Evolutionary conservation across 1,284 basidiomycete genomes (phyloP).

Genomic region (Boletellus deceptivus): DNA sequence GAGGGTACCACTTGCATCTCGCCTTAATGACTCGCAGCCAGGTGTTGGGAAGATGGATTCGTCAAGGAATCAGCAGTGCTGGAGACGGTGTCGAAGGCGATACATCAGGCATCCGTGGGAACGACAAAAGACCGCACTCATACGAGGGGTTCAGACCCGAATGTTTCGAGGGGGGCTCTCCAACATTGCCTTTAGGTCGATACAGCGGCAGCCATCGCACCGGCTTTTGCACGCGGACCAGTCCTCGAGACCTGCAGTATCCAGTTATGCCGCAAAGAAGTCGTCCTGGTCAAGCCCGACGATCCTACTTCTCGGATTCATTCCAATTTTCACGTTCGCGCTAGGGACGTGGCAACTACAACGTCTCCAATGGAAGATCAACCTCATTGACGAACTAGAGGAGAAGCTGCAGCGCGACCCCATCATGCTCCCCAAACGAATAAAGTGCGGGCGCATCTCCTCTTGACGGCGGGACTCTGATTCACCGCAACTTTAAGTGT

Average conservation of each 20-base stretch:
- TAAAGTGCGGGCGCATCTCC: slow-evolving; percentile 69
- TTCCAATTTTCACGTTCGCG: slow-evolving; percentile 90
- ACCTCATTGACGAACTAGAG: slow-evolving; percentile 91
- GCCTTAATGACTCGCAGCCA: slow-evolving; percentile 7
- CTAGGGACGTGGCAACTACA: slow-evolving; percentile 93
- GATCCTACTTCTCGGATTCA: slow-evolving; percentile 78
- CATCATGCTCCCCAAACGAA: slow-evolving; percentile 74
- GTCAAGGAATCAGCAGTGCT: slow-evolving; percentile 1
- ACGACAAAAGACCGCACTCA: neutral
- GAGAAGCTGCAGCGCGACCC: slow-evolving; percentile 85
- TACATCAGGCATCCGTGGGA: slow-evolving; percentile 23
- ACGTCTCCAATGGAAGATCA: slow-evolving; percentile 93
- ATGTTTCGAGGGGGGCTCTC: slow-evolving; percentile 21
- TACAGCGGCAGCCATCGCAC: slow-evolving; percentile 7
- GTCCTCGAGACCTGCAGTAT: slow-evolving; percentile 5
- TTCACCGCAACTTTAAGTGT: slow-evolving; percentile 41
- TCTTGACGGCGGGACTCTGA: slow-evolving; percentile 10
- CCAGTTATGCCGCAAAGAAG: slow-evolving; percentile 52
- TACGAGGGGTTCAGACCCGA: neutral
- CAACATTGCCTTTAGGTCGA: slow-evolving; percentile 8
- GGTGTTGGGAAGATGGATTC: neutral
- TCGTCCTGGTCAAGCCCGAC: slow-evolving; percentile 67
- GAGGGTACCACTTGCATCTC: slow-evolving; percentile 27
- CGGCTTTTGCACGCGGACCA: slow-evolving; percentile 18
- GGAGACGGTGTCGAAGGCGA: slow-evolving; percentile 1